Base-by-base conservation (phyloP, 75 land plant genomes). In the Picea sitchensis region DNA sequence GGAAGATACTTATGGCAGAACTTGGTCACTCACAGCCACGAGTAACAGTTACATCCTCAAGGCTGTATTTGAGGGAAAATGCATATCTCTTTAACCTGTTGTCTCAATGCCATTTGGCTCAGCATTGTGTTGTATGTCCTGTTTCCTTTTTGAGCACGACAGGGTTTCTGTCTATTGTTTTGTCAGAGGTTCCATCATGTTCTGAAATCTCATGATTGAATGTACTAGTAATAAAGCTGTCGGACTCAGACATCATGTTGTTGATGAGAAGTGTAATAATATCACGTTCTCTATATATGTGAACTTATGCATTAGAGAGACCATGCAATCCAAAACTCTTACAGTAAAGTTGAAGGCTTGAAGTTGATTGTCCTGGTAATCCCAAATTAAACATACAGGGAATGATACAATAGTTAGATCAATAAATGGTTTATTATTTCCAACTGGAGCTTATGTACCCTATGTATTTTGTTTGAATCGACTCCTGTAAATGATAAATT, bases 1-100 rank as follows among this genome's bases (percentile, higher is more conserved):
- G 93, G 93, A 47, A 91, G 86, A 60, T 91, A 88, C 62, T 71
- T 90, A 74, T 90, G 90, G 83, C 67, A 82, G 75, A 84, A 73
- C 73, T 23, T 84, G 21, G 56, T 51, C 56, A 51, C 41, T 36
- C 17, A 78, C 11, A 60, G 67, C 69, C 62, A 56, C 58, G 30
- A 76, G 58, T 12, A 31, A n/a, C 36, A 58, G 62, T 58, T 59
- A 30, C 30, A 6, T 18, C 17, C 31, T 15, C 23, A 5, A 15
- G 32, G 21, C 31, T 58, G 18, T 8, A 6, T 71, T 57, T 54
- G 30, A 26, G 21, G 34, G 32, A 11, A 76, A 12, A 6, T 3
- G 20, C 13, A n/a, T 5, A 18, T 54, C 58, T 32, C 64, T 54
- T 44, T 44, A 34, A 41, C 18, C 51, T 75, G 76, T n/a, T 17